These are phyloP conservation scores for Blechomonas ayalai DNA, from an alignment of 208 protist species.

Conservation along the genomic window DNA sequence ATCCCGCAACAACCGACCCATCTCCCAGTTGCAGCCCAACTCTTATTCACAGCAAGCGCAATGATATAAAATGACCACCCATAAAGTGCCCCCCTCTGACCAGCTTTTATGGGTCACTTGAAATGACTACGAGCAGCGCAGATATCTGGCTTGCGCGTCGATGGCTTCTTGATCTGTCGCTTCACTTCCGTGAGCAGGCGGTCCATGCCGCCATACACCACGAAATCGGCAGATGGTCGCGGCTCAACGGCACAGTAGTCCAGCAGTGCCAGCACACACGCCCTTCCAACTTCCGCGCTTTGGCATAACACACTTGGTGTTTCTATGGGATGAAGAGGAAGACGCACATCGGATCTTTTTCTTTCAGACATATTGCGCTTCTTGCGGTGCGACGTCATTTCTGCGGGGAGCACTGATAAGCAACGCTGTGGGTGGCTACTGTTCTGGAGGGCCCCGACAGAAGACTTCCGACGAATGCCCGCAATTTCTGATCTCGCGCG, in stretches of 20 bases:
- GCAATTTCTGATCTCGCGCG: too few relatives aligned
- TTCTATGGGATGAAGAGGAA: conserved; percentile 21
- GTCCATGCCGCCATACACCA: conserved; percentile 49
- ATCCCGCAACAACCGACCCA: too few relatives aligned
- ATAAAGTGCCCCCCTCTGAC: too few relatives aligned
- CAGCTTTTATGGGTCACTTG: too few relatives aligned
- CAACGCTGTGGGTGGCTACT: neutral
- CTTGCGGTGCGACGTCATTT: neutral
- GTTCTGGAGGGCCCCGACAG: too few relatives aligned
- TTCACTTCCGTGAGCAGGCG: conserved; percentile 61
- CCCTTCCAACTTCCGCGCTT: conserved; percentile 54
- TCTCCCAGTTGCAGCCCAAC: too few relatives aligned
- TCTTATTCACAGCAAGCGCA: too few relatives aligned
- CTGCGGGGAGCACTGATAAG: neutral
- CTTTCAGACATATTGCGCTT: neutral
- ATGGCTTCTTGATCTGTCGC: conserved; percentile 17
- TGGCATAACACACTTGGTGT: conserved; percentile 56
- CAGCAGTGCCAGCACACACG: conserved; percentile 59
- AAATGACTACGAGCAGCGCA: too few relatives aligned
- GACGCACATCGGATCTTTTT: neutral
- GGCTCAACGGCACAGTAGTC: conserved; percentile 65
- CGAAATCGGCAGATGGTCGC: conserved; percentile 27
- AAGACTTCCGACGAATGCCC: too few relatives aligned
- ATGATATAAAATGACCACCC: too few relatives aligned
- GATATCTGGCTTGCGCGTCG: conserved; percentile 8